Percentiles rank a stretch among this genome's conserved stretches.
Evolutionary conservation across 2,329 filamentous ascomycete genomes (phyloP).

Genomic region (Sclerotinia glacialis): DNA sequence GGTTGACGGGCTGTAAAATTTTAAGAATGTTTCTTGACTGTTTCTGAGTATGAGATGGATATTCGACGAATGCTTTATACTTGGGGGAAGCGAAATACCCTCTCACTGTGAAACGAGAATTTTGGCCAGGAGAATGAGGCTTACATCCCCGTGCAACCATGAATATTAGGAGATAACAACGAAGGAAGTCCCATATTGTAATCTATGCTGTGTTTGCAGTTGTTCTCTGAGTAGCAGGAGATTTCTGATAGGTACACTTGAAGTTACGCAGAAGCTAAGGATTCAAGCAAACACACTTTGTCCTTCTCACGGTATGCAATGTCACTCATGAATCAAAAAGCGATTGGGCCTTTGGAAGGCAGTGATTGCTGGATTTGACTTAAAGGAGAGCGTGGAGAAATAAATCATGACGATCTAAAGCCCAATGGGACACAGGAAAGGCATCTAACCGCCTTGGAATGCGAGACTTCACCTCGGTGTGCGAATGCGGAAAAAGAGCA

Average conservation of each 20-base stretch:
- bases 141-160: slow-evolving; percentile 7
- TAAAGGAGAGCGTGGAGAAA: background rate
- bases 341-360: slow-evolving; percentile 6
- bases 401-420: background rate
- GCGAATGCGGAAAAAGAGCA: slow-evolving; percentile 12
- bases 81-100: background rate
- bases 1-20: background rate
- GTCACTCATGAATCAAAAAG: slow-evolving; percentile 2
- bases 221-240: background rate
- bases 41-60: slow-evolving; percentile 8
- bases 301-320: slow-evolving; percentile 2
- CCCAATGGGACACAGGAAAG: background rate
- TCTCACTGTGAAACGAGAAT: background rate
- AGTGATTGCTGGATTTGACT: background rate
- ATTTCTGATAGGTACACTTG: background rate
- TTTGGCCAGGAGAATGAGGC: slow-evolving; percentile 11
- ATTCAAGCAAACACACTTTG: slow-evolving; percentile 13
- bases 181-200: background rate
- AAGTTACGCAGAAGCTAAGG: background rate
- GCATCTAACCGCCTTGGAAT: background rate
- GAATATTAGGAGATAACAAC: slow-evolving; percentile 18
- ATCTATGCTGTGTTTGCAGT: background rate
- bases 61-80: slow-evolving; percentile 16
- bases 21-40: background rate
- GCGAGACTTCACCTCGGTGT: slow-evolving; percentile 10